phyloP scores from a whole-genome alignment of 495 filamentous ascomycete genomes.

The Trichoderma reesei region DNA sequence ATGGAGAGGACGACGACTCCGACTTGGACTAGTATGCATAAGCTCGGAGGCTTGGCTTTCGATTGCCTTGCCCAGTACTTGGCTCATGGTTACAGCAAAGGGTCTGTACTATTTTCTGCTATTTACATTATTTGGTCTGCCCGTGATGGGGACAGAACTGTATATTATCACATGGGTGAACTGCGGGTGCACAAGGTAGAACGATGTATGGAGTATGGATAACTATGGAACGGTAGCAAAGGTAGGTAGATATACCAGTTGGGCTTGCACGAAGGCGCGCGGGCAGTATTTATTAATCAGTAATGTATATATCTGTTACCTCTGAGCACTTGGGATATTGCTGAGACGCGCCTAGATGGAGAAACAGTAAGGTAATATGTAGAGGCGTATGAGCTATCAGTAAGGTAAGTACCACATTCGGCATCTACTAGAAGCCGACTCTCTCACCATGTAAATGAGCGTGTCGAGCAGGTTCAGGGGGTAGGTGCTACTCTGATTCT shows the following conservation, averaged over 20 bases:
- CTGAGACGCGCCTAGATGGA: too few species aligned
- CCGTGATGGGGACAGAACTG: neutral
- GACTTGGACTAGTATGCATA: conserved; percentile 23
- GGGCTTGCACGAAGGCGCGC: neutral
- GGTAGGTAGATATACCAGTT: neutral
- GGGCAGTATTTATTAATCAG: neutral
- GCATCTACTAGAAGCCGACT: too few species aligned
- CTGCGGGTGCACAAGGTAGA: neutral
- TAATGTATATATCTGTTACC: neutral
- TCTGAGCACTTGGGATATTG: neutral
- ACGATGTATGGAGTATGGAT: neutral
- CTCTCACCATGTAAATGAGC: too few species aligned
- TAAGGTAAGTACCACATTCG: too few species aligned
- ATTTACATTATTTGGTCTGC: neutral
- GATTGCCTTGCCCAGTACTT: neutral
- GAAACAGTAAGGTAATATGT: too few species aligned
- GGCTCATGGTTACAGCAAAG: neutral
- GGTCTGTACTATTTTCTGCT: neutral
- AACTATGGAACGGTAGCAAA: neutral
- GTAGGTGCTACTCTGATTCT: too few species aligned
- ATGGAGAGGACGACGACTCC: conserved; percentile 21
- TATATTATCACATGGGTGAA: neutral
- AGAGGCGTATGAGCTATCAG: too few species aligned
- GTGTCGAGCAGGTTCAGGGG: too few species aligned
- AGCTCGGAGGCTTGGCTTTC: conserved; percentile 15